phyloP scores from a whole-genome alignment of 192 early-diverging fungal species.

The Spizellomyces punctatus region DNA sequence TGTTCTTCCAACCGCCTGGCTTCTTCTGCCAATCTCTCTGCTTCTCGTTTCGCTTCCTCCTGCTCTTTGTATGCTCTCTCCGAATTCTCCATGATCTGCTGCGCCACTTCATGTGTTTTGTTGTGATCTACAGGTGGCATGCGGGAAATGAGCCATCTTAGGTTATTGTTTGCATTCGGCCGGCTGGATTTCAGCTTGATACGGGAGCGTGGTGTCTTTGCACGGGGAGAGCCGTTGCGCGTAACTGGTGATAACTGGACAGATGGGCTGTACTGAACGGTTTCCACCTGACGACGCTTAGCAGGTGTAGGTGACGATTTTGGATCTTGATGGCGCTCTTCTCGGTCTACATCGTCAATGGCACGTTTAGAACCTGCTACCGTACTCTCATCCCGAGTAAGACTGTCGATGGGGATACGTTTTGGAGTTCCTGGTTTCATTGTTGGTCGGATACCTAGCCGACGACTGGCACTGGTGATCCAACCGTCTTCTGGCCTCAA shows the following conservation, averaged over 20 bases:
- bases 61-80: slow-evolving; percentile 10
- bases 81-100: slow-evolving; percentile 18
- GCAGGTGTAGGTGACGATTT: not conserved
- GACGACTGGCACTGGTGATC: slow-evolving; percentile 18
- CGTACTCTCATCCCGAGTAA: slow-evolving; percentile 18
- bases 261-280: not conserved
- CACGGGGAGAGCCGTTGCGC: not conserved
- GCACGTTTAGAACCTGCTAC: slow-evolving; percentile 25
- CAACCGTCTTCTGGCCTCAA: slow-evolving; percentile 28
- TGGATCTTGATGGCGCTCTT: not conserved
- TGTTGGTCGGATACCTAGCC: slow-evolving; percentile 9
- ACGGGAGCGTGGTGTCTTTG: slow-evolving; percentile 9
- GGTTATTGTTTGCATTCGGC: slow-evolving; percentile 18
- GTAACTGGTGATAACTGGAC: not conserved
- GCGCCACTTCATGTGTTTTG: slow-evolving; percentile 24
- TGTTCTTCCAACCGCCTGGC: not conserved
- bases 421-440: slow-evolving; percentile 8
- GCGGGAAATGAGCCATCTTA: slow-evolving; percentile 24
- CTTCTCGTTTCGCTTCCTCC: slow-evolving; percentile 14
- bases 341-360: slow-evolving; percentile 5
- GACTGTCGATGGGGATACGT: not conserved
- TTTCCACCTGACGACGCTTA: slow-evolving; percentile 16
- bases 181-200: slow-evolving; percentile 21
- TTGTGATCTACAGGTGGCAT: slow-evolving; percentile 21
- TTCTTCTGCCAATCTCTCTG: slow-evolving; percentile 14